These are phyloP conservation scores for Besnoitia besnoiti DNA, from an alignment of 169 alveolate genomes.

Conservation along the genomic window DNA sequence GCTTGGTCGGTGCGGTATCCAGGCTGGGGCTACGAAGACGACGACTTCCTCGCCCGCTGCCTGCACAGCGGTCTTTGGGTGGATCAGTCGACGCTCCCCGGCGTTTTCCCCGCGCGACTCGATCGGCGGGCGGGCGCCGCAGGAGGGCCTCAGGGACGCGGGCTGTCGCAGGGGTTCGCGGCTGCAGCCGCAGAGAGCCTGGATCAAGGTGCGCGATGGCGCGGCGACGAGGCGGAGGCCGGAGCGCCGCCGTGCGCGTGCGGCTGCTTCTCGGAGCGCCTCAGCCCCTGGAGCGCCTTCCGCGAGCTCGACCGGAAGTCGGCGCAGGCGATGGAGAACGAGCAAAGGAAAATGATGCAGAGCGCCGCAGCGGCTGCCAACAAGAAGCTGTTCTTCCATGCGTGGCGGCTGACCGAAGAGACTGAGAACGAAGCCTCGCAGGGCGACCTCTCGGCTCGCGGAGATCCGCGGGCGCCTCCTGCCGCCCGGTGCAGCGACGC, in stretches of 20 bases:
- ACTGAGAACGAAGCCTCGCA: background rate
- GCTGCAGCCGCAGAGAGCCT: background rate
- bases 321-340: background rate
- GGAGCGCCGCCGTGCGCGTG: background rate
- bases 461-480: background rate
- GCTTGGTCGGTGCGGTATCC: background rate
- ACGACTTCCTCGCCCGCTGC: slow-evolving; percentile 34
- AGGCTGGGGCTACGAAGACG: slow-evolving; percentile 40
- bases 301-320: background rate
- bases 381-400: background rate
- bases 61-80: slow-evolving; percentile 24
- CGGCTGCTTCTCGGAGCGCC: background rate
- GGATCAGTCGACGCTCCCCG: background rate
- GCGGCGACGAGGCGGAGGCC: background rate
- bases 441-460: background rate
- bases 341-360: background rate
- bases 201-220: too few relatives aligned
- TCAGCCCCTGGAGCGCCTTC: background rate
- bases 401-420: background rate
- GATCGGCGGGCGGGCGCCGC: background rate
- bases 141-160: background rate
- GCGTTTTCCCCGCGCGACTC: background rate
- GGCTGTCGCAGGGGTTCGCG: background rate
- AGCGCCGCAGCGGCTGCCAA: background rate
- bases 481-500: background rate